Evolutionary conservation across 495 filamentous ascomycete species (phyloP), one percentile per base, ranked within the genome.

Genomic region (Aspergillus incahuasiensis): DNA sequence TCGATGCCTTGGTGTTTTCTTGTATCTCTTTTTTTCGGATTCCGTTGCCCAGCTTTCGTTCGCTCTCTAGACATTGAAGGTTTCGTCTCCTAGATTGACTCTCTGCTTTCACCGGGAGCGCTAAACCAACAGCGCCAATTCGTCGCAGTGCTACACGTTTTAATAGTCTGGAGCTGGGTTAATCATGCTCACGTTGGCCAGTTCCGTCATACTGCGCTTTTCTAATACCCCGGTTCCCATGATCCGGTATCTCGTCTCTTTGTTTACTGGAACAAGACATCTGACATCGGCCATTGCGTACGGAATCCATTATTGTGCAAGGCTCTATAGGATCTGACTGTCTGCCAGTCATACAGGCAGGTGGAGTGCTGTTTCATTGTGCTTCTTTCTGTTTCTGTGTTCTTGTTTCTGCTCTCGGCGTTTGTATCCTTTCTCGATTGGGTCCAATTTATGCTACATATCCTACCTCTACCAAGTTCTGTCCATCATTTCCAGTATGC

Each of bases 341-440:
- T 70, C 65, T 71, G 69, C 65, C 71, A 55, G 63, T 66, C 48
- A 59, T 64, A 58, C 41, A 43, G 57, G 57, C 70, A 71, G 71
- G 64, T 58, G 56, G 43, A 32, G 63, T 66, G 59, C 35, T 54
- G 28, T 60, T 65, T 57, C 52, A 62, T 38, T 60, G 41, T 52
- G 52, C 58, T 58, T 50, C 30, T 54, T 57, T 60, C 66, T 59
- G 47, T 56, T 41, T 64, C 25, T 63, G 19, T 61, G 40, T 41
- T 67, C 59, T 68, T 59, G 55, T 69, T 59, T 41, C 39, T 52
- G 49, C 40, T 64, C 48, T 56, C 59, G 73, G 73, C 73, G 73
- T 76, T 68, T 65, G 63, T 68, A 73, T 73, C 56, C 55, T 61
- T 59, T 48, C 48, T 52, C 60, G 46, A 44, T 46, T 68, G 65